Evolutionary conservation across 805 yeast genomes (phyloP), one percentile per base, ranked within the genome.

Genomic region (Sungouiozyma ichnusensis): DNA sequence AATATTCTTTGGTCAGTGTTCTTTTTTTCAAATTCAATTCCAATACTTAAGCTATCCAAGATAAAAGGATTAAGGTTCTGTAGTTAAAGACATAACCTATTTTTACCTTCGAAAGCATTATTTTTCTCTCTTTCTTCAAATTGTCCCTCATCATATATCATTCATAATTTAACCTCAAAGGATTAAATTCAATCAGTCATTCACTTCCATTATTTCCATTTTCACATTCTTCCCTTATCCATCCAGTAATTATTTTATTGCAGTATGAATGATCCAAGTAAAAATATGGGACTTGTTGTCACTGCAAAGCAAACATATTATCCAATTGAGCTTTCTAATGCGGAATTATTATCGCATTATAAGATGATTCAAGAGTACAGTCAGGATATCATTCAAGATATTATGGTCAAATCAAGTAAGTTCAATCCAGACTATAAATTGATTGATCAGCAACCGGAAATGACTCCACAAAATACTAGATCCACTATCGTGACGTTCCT

Each of bases 391-490:
- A 65, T 71, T 2, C 50, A 57, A 11, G 63, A 59, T 48, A 62
- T 49, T 41, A 63, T 51, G 50, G 64, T 66, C 36, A 63, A 51
- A 47, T 66, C 62, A 33, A 59, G 63, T 32, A 52, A 51, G 31
- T 60, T 65, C 50, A 68, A 65, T 43, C 83, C 90, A 9, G 71
- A 74, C 57, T 54, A 77, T 45, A 60, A 74, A 59, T 69, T 86
- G 62, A 83, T 87, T 52, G 80, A 76, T 45, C 81, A 83, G 49
- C 98, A 90, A 64, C 97, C 97, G 8, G 94, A 87, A 55, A 69
- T 90, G 46, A 75, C 78, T 40, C 77, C 85, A 65, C 68, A 71
- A 34, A 76, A 85, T 66, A 58, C 63, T 7, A 74, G 98, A 52
- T 75, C 76, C 33, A 78, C 78, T 49, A 69, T 90, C 38, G 74